Evolutionary conservation across 2,329 filamentous ascomycete species (phyloP).

Genomic region (Pyrenophora graminea): DNA sequence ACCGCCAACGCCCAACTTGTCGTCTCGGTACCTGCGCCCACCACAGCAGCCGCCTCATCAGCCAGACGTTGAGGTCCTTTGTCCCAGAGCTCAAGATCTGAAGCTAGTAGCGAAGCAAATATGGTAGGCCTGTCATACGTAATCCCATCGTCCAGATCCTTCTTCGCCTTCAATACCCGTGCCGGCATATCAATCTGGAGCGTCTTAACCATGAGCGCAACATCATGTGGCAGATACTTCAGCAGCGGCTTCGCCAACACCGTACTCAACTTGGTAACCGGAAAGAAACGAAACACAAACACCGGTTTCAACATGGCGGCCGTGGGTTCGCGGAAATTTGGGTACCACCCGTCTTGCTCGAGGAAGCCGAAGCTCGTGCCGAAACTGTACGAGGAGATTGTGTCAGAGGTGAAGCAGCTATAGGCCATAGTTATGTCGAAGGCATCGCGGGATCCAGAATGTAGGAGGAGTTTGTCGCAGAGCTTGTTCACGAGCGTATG

Average conservation of each 20-base stretch:
- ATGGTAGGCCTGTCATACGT: slow-evolving; percentile 31
- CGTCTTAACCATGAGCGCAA: slow-evolving; percentile 25
- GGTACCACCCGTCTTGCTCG: slow-evolving; percentile 31
- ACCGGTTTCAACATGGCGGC: slow-evolving; percentile 24
- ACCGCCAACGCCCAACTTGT: slow-evolving; percentile 35
- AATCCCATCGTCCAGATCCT: slow-evolving; percentile 28
- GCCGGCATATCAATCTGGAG: slow-evolving; percentile 35
- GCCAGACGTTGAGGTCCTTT: slow-evolving; percentile 33
- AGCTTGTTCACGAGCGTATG: slow-evolving; percentile 26
- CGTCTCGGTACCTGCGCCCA: slow-evolving; percentile 44
- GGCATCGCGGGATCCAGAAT: slow-evolving; percentile 19
- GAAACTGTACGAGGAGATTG: slow-evolving; percentile 31
- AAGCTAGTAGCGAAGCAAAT: slow-evolving; percentile 26
- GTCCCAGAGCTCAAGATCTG: slow-evolving; percentile 19
- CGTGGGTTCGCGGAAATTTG: slow-evolving; percentile 31
- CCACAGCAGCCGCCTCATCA: slow-evolving; percentile 38
- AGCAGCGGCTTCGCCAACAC: slow-evolving; percentile 22
- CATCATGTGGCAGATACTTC: slow-evolving; percentile 27
- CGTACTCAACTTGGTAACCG: slow-evolving; percentile 26
- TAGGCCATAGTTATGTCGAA: slow-evolving; percentile 36
- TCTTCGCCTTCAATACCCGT: slow-evolving; percentile 26
- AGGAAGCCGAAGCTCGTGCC: slow-evolving; percentile 31
- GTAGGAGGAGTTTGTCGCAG: slow-evolving; percentile 29
- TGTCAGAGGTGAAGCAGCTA: slow-evolving; percentile 33
- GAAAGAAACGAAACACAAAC: slow-evolving; percentile 34